These are phyloP conservation scores for Trichophyton mentagrophytes DNA, from an alignment of 2,329 filamentous ascomycete genomes.

Conservation along the genomic window DNA sequence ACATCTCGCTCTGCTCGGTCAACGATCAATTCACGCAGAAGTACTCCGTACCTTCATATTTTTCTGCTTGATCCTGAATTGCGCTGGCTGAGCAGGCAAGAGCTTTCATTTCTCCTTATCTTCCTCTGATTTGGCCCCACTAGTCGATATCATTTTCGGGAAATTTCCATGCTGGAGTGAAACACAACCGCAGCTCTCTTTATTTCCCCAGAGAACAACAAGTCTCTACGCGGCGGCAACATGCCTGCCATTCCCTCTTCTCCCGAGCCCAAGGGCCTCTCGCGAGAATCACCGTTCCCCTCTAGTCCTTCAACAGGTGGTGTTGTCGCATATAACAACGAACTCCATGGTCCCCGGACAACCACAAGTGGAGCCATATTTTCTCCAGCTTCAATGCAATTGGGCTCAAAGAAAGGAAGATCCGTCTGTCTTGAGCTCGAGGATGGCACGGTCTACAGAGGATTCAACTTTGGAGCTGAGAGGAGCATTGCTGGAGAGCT, in stretches of 20 bases:
- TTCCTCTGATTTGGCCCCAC: neutral
- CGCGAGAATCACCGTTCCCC: slow-evolving; percentile 19
- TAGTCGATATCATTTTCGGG: neutral
- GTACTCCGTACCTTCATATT: neutral
- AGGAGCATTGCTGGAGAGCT: slow-evolving; percentile 93
- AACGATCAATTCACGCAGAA: neutral
- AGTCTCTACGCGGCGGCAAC: slow-evolving; percentile 14
- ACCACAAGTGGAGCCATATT: slow-evolving; percentile 27
- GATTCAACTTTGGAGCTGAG: slow-evolving; percentile 89
- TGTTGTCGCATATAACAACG: slow-evolving; percentile 26
- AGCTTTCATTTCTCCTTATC: neutral
- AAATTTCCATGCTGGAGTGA: slow-evolving; percentile 27
- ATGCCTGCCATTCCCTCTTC: slow-evolving; percentile 20
- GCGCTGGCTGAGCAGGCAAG: neutral
- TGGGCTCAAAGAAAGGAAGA: slow-evolving; percentile 41
- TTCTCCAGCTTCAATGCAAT: slow-evolving; percentile 50
- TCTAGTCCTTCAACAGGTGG: slow-evolving; percentile 31
- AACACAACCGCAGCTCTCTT: slow-evolving; percentile 16
- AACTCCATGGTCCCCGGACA: slow-evolving; percentile 21
- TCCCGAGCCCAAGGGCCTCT: slow-evolving; percentile 7
- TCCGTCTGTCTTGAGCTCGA: slow-evolving; percentile 81
- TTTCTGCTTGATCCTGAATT: neutral
- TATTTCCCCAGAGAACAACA: slow-evolving; percentile 12
- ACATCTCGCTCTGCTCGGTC: neutral
- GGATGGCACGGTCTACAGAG: slow-evolving; percentile 82